Evolutionary conservation across 192 early-diverging fungal genomes (phyloP).

Genomic region (Fimicolochytrium jonesii): DNA sequence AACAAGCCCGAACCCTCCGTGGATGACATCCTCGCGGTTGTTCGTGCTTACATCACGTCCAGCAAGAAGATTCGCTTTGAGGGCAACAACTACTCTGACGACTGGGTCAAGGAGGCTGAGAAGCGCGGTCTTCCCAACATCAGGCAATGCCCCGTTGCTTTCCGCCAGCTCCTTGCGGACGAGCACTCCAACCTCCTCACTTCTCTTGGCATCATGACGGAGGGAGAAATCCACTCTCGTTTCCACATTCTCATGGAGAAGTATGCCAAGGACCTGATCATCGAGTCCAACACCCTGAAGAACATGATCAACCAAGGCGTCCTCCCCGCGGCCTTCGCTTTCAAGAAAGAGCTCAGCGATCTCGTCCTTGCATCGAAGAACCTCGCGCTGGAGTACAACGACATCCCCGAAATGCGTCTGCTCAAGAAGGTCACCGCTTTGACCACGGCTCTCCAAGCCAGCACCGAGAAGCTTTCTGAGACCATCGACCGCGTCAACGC

Average conservation of each 20-base stretch:
- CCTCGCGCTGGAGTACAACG: constrained; percentile 43
- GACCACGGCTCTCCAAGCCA: constrained; percentile 52
- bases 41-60: constrained; percentile 76
- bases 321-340: constrained; percentile 81
- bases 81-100: constrained; percentile 95
- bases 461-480: constrained; percentile 50
- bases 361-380: constrained; percentile 68
- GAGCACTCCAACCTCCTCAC: constrained; percentile 73
- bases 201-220: constrained; percentile 77
- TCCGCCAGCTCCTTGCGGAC: constrained; percentile 70
- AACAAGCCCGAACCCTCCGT: constrained; percentile 68
- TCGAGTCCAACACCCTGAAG: constrained; percentile 87
- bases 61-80: constrained; percentile 91
- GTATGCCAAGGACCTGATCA: constrained; percentile 92
- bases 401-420: constrained; percentile 65
- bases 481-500: constrained; percentile 56
- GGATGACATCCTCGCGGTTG: constrained; percentile 86
- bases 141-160: constrained; percentile 83
- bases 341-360: constrained; percentile 85
- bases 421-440: constrained; percentile 65
- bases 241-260: constrained; percentile 96
- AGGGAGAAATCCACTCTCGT: constrained; percentile 83
- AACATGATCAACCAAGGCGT: constrained; percentile 79
- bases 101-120: constrained; percentile 89
- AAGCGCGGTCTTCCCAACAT: constrained; percentile 97